Percentiles rank a stretch among this genome's conserved stretches.
phyloP scores from a whole-genome alignment of 169 alveolate species.

The Plasmodium vivax region DNA sequence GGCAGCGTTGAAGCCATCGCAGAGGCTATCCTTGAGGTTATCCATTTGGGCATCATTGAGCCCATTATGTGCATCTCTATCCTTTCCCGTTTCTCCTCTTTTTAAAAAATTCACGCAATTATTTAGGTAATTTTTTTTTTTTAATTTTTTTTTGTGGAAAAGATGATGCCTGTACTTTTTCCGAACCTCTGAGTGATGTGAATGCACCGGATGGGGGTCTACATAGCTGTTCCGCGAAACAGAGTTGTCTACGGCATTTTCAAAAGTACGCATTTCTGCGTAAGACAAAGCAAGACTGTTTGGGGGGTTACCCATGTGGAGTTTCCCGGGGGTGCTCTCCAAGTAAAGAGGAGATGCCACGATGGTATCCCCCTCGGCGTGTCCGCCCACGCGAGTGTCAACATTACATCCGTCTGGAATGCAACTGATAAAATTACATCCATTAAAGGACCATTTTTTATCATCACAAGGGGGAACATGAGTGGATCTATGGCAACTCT shows the following conservation, averaged over 20 bases:
- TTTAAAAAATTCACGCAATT: not conserved
- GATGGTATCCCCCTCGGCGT: not conserved
- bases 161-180: not conserved
- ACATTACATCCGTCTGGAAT: not conserved
- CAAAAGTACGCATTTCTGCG: not conserved
- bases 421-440: constrained; percentile 1
- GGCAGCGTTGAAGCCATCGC: not conserved
- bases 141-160: not conserved
- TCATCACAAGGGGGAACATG: not conserved
- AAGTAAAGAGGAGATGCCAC: not conserved
- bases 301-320: not conserved
- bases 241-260: not conserved
- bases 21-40: not conserved
- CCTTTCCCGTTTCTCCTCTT: not conserved
- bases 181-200: not conserved
- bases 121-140: constrained; percentile 9
- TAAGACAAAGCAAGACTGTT: not conserved
- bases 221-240: not conserved
- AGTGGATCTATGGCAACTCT: not conserved
- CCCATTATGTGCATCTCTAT: not conserved
- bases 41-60: not conserved
- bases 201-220: not conserved
- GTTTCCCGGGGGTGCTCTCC: not conserved
- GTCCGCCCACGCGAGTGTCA: not conserved
- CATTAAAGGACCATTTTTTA: not conserved